phyloP scores from a whole-genome alignment of 2,329 filamentous ascomycete genomes.

The Macrophomina pseudophaseolina region DNA sequence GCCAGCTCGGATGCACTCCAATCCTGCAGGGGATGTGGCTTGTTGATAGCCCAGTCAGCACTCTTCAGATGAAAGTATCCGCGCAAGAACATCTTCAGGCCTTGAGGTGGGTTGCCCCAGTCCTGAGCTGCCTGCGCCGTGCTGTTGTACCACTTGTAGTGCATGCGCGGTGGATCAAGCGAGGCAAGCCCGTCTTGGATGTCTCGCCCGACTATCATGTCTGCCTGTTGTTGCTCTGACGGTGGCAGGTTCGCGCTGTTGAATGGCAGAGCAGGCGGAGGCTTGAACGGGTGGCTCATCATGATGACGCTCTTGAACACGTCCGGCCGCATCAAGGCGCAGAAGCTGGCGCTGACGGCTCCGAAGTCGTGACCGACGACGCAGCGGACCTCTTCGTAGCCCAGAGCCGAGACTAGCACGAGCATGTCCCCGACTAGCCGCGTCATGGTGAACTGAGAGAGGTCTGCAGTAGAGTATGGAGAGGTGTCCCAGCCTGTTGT shows the following conservation, averaged over 20 bases:
- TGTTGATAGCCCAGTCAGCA: slow-evolving; percentile 62
- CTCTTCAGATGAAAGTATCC: slow-evolving; percentile 74
- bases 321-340: slow-evolving; percentile 67
- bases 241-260: slow-evolving; percentile 44
- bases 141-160: slow-evolving; percentile 73
- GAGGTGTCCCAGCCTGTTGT: slow-evolving; percentile 65
- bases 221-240: slow-evolving; percentile 27
- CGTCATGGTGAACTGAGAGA: slow-evolving; percentile 62
- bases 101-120: slow-evolving; percentile 56
- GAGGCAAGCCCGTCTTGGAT: slow-evolving; percentile 63
- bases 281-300: slow-evolving; percentile 70
- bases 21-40: slow-evolving; percentile 57
- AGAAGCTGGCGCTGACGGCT: slow-evolving; percentile 63
- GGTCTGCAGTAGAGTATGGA: slow-evolving; percentile 57
- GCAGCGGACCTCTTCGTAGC: slow-evolving; percentile 62
- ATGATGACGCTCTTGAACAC: slow-evolving; percentile 66
- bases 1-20: slow-evolving; percentile 65
- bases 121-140: slow-evolving; percentile 53
- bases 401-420: slow-evolving; percentile 64
- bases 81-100: slow-evolving; percentile 64
- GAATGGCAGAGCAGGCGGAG: slow-evolving; percentile 56
- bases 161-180: slow-evolving; percentile 64
- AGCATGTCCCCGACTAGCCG: slow-evolving; percentile 67
- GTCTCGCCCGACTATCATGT: slow-evolving; percentile 40
- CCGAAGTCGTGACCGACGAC: slow-evolving; percentile 72